These are phyloP conservation scores for Phylloporus sp. DNA, from an alignment of 1,284 basidiomycete genomes.

Conservation along the genomic window DNA sequence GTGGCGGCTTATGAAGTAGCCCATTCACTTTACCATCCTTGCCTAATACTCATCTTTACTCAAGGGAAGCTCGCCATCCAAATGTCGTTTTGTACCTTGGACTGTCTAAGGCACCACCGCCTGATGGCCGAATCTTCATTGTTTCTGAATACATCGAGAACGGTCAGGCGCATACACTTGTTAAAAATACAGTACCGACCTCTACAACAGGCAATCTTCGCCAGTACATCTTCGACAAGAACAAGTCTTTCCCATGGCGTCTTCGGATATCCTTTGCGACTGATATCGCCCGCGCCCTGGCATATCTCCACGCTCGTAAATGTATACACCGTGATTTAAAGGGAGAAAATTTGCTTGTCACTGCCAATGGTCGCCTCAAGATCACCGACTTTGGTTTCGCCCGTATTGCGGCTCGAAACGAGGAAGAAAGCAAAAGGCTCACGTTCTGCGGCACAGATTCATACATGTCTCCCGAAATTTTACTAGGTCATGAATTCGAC, in stretches of 20 bases:
- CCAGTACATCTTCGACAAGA: constrained; percentile 82
- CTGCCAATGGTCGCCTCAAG: constrained; percentile 91
- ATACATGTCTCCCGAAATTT: constrained; percentile 94
- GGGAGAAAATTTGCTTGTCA: constrained; percentile 96
- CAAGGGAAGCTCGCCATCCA: constrained; percentile 82
- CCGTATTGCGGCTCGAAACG: constrained; percentile 89
- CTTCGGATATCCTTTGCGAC: constrained; percentile 92
- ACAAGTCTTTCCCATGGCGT: constrained; percentile 86
- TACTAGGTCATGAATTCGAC: constrained; percentile 90
- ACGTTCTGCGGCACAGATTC: constrained; percentile 97
- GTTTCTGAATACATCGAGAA: constrained; percentile 89
- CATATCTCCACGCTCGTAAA: constrained; percentile 94
- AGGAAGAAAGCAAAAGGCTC: constrained; percentile 88
- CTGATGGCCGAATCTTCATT: constrained; percentile 86
- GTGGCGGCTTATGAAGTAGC: constrained; percentile 91
- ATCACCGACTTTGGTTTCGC: constrained; percentile 97
- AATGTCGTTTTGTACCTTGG: constrained; percentile 96
- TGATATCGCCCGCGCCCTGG: constrained; percentile 92
- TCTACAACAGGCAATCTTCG: constrained; percentile 69
- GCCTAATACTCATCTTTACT: constrained; percentile 10
- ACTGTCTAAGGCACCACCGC: constrained; percentile 83
- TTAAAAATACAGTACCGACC: constrained; percentile 9
- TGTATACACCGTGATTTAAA: constrained; percentile 91
- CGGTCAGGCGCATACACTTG: constrained; percentile 40
- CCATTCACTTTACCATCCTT: not conserved